Base-by-base conservation (phyloP, 2,329 filamentous ascomycete species). In the Nothophoma quercina region DNA sequence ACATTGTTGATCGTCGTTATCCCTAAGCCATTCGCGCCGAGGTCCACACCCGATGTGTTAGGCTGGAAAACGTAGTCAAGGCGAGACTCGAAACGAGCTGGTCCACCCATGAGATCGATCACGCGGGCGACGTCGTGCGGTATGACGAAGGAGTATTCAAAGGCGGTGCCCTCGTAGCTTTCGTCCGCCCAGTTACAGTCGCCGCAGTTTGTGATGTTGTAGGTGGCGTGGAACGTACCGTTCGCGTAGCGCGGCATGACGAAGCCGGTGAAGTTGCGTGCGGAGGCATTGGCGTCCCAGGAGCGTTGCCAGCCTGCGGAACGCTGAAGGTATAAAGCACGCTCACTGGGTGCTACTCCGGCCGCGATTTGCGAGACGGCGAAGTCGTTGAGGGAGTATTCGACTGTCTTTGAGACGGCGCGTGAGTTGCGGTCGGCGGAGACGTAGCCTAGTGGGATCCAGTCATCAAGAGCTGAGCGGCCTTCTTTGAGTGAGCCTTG, bases 311-410 rank as follows among this genome's bases (percentile, higher is more conserved):
- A 79, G 2, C 76, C 74, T n/a, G 66, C 56, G 47, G 73, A 68
- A 7, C 76, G 67, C 16, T 69, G 71, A 10, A 78, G 58, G 35
- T 78, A 78, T 16, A 74, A 62, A 2, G 73, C 60, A 0, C 65
- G 64, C 28, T 78, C 75, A 0, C 71, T 70, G 0, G 78, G 78
- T 3, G 76, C 70, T 26, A 75, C 63, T 3, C 72, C 74, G 5
- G 68, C 67, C 1, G 75, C 76, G 9, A 79, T 75, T 42, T 77
- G 74, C 8, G 66, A 68, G 1, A 78, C 69, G 1, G 75, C 74
- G 48, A 77, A 78, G 52, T 79, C 77, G 48, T 79, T 78, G 6
- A 77, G 64, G 0, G 75, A 66, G 54, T 78, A 79, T 45, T 78
- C 77, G 2, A 78, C 74, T 0, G 75, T 75, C 18, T 76, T 73